Evolutionary conservation across 2,329 filamentous ascomycete species (phyloP), one percentile per base, ranked within the genome.

Genomic region (Thielaviopsis ethacetica): DNA sequence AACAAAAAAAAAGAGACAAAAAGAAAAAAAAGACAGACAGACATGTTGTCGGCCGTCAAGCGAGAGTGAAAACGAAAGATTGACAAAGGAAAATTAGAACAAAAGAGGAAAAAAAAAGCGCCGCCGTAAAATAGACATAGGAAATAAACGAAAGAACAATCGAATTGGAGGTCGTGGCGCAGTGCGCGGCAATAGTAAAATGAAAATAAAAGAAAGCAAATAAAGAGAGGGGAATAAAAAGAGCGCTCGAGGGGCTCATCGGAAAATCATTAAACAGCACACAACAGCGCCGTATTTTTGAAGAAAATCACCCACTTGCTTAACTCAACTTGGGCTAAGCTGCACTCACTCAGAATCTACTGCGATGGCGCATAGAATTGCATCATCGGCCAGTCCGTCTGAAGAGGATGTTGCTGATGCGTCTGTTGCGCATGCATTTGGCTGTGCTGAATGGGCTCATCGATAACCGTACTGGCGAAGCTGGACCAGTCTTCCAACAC

Each of bases 401-500:
- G 57, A 19, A 66, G 61, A 5, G 63, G 57, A 54, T 50, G 63
- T 56, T 57, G 64, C 56, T 30, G 30, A 13, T 54, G 53, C 34
- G 41, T 54, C 41, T 63, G 62, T 44, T 60, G 54, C 17, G 58
- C 44, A 10, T 56, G 26, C 19, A 57, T 53, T 7, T 57, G 59
- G n/a, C 53, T 50, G 21, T 54, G 51, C 34, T 52, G 51, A 54
- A 62, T 59, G 22, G 58, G 44, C 21, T 71, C 69, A 52, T 70
- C 68, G 21, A 71, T 64, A 21, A 71, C 66, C 22, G 69, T 65
- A 22, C 68, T 68, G 24, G 67, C 64, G 30, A 74, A 67, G 59
- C 66, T 70, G 58, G 72, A 71, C 72, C 72, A 75, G 61, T 73
- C 71, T 1, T 73, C 70, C 52, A 74, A 73, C 10, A 70, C 66